These are phyloP conservation scores for Colletotrichum sp. DNA, from an alignment of 2,329 filamentous ascomycete species.

Conservation along the genomic window DNA sequence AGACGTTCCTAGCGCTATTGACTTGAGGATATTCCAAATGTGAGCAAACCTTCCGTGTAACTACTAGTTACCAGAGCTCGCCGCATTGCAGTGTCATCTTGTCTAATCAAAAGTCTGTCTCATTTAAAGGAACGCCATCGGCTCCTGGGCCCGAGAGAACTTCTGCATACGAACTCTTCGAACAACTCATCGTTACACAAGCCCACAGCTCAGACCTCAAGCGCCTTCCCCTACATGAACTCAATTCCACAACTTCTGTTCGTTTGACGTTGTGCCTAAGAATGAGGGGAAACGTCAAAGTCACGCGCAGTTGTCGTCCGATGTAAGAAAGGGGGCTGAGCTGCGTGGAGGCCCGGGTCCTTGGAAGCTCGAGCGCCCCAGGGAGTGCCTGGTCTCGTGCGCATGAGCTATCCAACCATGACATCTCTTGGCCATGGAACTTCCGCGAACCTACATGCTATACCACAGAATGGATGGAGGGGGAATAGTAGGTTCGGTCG, in stretches of 20 bases:
- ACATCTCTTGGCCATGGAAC: not conserved
- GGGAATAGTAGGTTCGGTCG: not conserved
- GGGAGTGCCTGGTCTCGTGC: not conserved
- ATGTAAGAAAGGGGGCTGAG: not conserved
- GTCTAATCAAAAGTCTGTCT: not conserved
- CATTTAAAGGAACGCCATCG: not conserved
- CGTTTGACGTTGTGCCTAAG: not conserved
- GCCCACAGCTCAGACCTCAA: not conserved
- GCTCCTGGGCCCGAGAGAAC: not conserved
- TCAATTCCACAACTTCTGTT: not conserved
- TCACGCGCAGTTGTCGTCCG: not conserved
- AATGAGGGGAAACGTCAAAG: not conserved
- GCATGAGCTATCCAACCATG: not conserved
- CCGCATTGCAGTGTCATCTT: not conserved
- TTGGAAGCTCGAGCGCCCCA: not conserved
- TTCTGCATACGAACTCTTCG: not conserved
- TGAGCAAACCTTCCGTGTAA: not conserved
- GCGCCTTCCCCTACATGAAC: not conserved
- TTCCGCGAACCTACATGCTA: not conserved
- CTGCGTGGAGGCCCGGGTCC: not conserved
- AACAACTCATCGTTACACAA: not conserved
- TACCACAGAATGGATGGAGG: not conserved
- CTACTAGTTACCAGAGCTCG: not conserved
- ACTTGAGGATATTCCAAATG: not conserved
- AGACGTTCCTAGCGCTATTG: not conserved